Evolutionary conservation across 106 monocot species (phyloP).

Genomic region (Narthecium ossifragum): DNA sequence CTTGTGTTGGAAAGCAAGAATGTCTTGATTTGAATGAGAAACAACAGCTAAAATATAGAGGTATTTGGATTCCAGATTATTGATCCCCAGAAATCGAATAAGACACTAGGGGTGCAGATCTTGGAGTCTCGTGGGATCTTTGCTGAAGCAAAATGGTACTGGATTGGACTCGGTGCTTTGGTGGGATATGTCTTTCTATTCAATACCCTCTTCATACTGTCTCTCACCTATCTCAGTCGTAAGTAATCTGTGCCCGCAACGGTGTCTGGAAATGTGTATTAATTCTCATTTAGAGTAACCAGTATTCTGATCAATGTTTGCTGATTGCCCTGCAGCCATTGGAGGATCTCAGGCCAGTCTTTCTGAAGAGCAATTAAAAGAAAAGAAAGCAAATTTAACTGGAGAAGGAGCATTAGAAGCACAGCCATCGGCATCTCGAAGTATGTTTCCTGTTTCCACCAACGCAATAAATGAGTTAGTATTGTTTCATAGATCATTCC

Average conservation of each 20-base stretch:
- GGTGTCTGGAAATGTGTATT: too few relatives aligned
- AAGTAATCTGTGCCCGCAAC: not conserved
- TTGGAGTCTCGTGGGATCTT: constrained; percentile 24
- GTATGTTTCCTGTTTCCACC: too few relatives aligned
- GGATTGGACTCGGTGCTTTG: constrained; percentile 30
- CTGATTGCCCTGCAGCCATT: not conserved
- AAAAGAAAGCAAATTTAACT: not conserved
- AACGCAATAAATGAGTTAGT: too few relatives aligned
- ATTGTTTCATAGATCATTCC: too few relatives aligned
- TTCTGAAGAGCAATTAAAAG: too few relatives aligned
- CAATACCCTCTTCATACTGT: constrained; percentile 23
- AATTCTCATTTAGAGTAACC: not conserved
- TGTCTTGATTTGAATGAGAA: not conserved
- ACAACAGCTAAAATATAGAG: not conserved
- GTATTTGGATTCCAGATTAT: not conserved
- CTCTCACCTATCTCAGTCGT: constrained; percentile 23
- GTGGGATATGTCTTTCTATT: constrained; percentile 25
- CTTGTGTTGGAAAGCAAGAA: not conserved
- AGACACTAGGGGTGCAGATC: constrained; percentile 19
- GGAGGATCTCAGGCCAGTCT: not conserved
- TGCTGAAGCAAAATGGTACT: constrained; percentile 27
- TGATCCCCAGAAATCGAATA: not conserved
- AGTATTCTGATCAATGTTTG: not conserved
- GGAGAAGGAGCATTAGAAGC: not conserved
- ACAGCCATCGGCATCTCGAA: too few relatives aligned